Conservation (phyloP, 805 yeast species). For the Wickerhamiella sergipiensis region DNA sequence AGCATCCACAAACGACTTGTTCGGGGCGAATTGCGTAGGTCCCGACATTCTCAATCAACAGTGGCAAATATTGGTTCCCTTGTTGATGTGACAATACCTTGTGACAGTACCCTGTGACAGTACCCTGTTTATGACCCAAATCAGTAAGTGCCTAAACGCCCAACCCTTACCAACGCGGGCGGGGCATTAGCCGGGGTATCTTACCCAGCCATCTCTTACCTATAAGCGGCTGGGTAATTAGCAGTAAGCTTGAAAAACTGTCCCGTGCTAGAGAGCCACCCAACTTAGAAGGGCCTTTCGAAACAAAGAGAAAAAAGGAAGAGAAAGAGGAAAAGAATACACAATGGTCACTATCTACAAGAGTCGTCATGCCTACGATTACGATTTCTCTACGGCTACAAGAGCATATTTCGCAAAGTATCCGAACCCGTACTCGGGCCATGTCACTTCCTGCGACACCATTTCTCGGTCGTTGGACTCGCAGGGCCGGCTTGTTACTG, state of each 20-base stretch:
- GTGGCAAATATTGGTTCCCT: not conserved
- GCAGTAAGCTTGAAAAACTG: not conserved
- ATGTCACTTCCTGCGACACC: conserved; percentile 75
- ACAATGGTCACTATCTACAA: conserved; percentile 53
- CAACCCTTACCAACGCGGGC: not conserved
- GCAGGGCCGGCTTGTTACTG: conserved; percentile 54
- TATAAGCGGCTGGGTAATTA: not conserved
- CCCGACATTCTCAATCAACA: not conserved
- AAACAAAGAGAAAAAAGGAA: too few species aligned
- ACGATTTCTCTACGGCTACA: conserved; percentile 57
- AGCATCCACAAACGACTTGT: conserved; percentile 69
- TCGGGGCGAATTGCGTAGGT: conserved; percentile 28
- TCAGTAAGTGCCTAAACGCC: not conserved
- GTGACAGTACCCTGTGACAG: too few species aligned
- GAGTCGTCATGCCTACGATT: conserved; percentile 39
- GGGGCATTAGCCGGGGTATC: not conserved
- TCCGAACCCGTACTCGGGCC: conserved; percentile 68
- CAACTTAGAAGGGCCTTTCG: too few species aligned
- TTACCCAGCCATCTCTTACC: not conserved
- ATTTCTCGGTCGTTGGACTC: conserved; percentile 43
- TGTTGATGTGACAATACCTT: too few species aligned
- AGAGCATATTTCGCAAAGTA: conserved; percentile 64
- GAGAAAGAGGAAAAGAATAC: not conserved
- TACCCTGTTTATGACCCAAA: not conserved
- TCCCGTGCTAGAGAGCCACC: too few species aligned